Evolutionary conservation across 805 yeast species (phyloP), one percentile per base, ranked within the genome.

Genomic region (Lachancea lanzarotensis): DNA sequence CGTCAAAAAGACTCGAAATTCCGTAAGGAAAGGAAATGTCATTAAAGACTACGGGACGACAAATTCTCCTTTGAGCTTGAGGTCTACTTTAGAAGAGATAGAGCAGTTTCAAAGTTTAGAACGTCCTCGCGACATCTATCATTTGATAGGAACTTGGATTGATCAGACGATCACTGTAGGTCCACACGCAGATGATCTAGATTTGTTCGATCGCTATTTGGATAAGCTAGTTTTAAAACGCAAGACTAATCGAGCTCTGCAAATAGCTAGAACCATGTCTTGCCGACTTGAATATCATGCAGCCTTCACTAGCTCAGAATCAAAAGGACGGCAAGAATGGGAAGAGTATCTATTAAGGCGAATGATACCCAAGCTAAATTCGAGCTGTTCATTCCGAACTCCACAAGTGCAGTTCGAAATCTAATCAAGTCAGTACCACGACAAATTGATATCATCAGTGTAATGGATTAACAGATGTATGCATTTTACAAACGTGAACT

Each of bases 111-210:
- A 67, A 45, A 65, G 62, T 2, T 46, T 49, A 18, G 48, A 52
- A 1, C 53, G 63, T 4, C 59, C 67, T n/a, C 60, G 56, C n/a
- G 66, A 66, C n/a, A 59, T 74, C 6, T 51, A 62, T n/a, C 19
- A 48, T 7, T 38, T 66, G 25, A 38, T 72, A n/a, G 52, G 52
- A 7, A 40, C 51, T 2, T 74, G 79, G 79, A 53, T 72, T 1
- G 50, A 47, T 7, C 52, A 51, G n/a, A 65, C 72, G 1, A 48
- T 58, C 2, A 44, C 45, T 0, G 55, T 51, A 17, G 71, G 71
- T 0, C 78, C 78, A 2, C 69, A 67, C 46, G 49, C 41, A 6
- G 69, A 62, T 27, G 80, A 75, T 47, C 50, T 70, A 1, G 52
- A 49, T 11, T 45, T 68, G 18, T 70, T 75, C 35, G 58, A 59